These are phyloP conservation scores for Rhodamnia rubescens DNA, from an alignment of 345 rosid genomes.

Conservation along the genomic window DNA sequence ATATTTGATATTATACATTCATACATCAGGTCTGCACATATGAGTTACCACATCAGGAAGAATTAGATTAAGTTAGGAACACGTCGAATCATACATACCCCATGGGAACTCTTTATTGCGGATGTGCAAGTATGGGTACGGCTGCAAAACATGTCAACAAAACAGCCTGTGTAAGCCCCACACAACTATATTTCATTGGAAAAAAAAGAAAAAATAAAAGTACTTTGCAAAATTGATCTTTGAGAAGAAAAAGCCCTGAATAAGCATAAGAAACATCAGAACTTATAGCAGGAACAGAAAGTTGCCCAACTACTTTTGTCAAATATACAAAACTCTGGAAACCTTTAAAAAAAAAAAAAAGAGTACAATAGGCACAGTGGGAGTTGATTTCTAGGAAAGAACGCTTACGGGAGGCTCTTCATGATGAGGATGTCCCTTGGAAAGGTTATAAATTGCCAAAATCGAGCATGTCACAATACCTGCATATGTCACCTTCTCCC, in stretches of 20 bases:
- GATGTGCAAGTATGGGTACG: conserved; percentile 79
- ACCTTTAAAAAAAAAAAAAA: neutral
- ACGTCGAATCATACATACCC: conserved; percentile 42
- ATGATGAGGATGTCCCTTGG: conserved; percentile 81
- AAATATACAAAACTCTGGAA: neutral
- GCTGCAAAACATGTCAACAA: conserved; percentile 24
- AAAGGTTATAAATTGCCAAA: conserved; percentile 37
- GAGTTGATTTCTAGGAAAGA: neutral
- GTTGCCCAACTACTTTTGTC: neutral
- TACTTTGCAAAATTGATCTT: neutral
- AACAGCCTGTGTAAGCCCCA: neutral
- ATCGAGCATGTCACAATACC: conserved; percentile 62
- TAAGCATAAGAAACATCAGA: neutral
- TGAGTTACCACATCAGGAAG: neutral
- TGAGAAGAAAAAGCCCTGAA: neutral
- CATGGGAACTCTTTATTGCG: conserved; percentile 99
- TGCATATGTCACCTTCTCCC: conserved; percentile 86
- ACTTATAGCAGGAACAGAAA: neutral
- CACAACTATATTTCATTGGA: neutral
- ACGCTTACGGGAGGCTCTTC: conserved; percentile 84
- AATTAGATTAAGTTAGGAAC: neutral
- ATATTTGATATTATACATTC: neutral
- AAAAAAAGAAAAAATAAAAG: neutral
- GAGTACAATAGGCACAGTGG: neutral
- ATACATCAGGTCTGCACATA: neutral